Evolutionary conservation across 768 basidiomycete species (phyloP).

Genomic region (Lentinula edodes): DNA sequence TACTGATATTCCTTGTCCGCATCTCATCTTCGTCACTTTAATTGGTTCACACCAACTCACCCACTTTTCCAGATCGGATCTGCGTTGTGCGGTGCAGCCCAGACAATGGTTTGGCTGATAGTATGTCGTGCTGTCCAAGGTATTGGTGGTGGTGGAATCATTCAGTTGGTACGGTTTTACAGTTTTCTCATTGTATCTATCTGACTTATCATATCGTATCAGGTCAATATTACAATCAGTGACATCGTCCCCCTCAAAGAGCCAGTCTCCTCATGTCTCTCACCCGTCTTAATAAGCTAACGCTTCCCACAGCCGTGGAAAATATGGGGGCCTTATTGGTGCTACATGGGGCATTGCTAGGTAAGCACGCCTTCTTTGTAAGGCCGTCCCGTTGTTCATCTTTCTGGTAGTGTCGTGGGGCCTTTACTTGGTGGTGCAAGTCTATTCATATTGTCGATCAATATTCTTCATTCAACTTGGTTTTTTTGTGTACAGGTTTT

Average conservation of each 20-base stretch:
- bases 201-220: neutral
- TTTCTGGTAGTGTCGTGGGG: constrained; percentile 19
- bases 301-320: constrained; percentile 45
- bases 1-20: constrained; percentile 55
- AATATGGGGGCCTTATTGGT: constrained; percentile 70
- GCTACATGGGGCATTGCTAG: constrained; percentile 74
- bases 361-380: constrained; percentile 13
- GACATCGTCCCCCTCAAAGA: constrained; percentile 81
- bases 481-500: constrained; percentile 39
- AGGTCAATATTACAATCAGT: constrained; percentile 65
- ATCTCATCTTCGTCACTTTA: neutral
- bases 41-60: neutral
- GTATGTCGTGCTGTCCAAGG: constrained; percentile 76
- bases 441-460: neutral
- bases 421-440: constrained; percentile 81
- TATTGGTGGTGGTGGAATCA: constrained; percentile 76
- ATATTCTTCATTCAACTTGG: neutral
- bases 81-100: constrained; percentile 77
- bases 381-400: neutral
- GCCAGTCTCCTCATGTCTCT: constrained; percentile 15
- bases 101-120: constrained; percentile 74
- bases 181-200: neutral
- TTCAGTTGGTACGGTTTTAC: constrained; percentile 42
- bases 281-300: neutral
- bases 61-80: constrained; percentile 45